These are phyloP conservation scores for Hydnum rufescens DNA, from an alignment of 768 basidiomycete genomes.

Conservation along the genomic window DNA sequence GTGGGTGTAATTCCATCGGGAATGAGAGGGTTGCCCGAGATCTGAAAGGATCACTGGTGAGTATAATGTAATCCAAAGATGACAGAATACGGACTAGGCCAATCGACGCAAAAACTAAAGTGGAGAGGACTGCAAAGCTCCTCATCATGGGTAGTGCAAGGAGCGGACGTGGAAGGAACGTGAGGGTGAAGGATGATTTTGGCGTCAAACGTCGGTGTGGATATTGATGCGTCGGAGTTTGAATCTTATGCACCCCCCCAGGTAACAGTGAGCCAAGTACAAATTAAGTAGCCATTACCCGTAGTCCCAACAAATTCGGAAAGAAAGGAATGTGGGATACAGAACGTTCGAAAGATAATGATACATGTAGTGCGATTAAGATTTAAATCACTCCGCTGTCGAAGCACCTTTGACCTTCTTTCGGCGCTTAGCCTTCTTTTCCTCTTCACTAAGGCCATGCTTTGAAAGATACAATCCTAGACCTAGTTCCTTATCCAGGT, in stretches of 20 bases:
- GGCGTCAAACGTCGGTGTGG: too few relatives aligned
- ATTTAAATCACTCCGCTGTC: neutral
- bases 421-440: neutral
- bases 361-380: neutral
- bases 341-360: neutral
- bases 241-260: too few relatives aligned
- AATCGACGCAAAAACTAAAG: too few relatives aligned
- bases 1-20: conserved; percentile 38
- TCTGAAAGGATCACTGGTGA: neutral
- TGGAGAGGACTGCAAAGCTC: too few relatives aligned
- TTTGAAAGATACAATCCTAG: neutral
- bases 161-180: too few relatives aligned
- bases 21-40: conserved; percentile 36
- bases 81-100: too few relatives aligned
- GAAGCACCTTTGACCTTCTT: neutral
- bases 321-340: neutral
- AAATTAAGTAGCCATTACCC: too few relatives aligned
- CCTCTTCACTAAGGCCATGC: neutral
- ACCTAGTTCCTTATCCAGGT: neutral
- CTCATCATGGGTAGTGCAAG: too few relatives aligned
- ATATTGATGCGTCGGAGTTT: too few relatives aligned
- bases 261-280: too few relatives aligned
- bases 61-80: neutral
- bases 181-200: too few relatives aligned
- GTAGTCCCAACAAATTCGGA: neutral